Conservation (phyloP, 495 filamentous ascomycete genomes). For the Rostrohypoxylon terebratum region DNA sequence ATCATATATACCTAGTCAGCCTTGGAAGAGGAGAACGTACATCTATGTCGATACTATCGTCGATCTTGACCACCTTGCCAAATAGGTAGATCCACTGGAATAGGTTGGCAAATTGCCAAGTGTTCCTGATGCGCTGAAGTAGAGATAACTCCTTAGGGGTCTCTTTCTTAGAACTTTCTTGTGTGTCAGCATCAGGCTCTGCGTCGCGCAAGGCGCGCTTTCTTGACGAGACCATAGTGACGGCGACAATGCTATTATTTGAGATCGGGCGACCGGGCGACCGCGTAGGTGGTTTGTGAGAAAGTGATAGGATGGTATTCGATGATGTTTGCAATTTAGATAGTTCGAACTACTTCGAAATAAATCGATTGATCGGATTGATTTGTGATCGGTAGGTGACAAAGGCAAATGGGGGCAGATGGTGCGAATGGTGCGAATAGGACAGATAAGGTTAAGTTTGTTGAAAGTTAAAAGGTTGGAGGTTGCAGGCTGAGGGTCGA, state of each 20-base stretch:
- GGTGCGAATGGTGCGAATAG: no score
- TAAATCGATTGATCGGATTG: neutral
- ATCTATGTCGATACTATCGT: conserved; percentile 86
- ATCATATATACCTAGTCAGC: neutral
- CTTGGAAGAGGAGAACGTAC: conserved; percentile 61
- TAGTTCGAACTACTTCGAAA: neutral
- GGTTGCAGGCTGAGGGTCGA: neutral
- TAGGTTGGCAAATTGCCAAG: conserved; percentile 95
- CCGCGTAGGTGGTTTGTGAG: conserved; percentile 11
- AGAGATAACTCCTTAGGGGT: conserved; percentile 63
- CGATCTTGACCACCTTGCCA: conserved; percentile 86
- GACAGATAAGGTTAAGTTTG: conserved; percentile 28
- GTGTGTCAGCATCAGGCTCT: conserved; percentile 59
- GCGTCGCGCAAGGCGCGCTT: conserved; percentile 80
- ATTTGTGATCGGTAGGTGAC: neutral
- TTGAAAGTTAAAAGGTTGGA: conserved; percentile 5
- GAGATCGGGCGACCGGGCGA: conserved; percentile 6
- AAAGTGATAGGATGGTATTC: neutral
- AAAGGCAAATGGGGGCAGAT: no score
- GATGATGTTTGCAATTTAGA: neutral
- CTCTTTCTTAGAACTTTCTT: conserved; percentile 61
- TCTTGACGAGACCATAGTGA: conserved; percentile 66
- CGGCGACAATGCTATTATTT: neutral
- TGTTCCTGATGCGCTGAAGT: conserved; percentile 79
- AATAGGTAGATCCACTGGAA: conserved; percentile 94